These are phyloP conservation scores for Ogataea philodendri DNA, from an alignment of 805 yeast genomes.

Conservation along the genomic window DNA sequence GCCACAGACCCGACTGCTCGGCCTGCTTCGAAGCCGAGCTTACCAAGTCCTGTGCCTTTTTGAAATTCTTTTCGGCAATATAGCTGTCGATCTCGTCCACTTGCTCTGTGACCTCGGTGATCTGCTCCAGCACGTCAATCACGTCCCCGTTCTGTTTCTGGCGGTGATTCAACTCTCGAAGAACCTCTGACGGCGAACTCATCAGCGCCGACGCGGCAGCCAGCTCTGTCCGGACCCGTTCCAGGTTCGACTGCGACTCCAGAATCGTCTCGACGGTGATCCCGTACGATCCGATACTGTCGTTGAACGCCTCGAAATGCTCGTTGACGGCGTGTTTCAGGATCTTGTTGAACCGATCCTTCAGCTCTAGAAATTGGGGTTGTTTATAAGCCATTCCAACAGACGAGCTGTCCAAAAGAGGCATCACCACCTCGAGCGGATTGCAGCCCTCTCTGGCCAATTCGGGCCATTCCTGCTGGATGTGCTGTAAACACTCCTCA, in stretches of 20 bases:
- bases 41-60: constrained; percentile 40
- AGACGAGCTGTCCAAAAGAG: constrained; percentile 79
- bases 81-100: constrained; percentile 64
- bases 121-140: constrained; percentile 66
- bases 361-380: constrained; percentile 62
- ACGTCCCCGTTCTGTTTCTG: constrained; percentile 63
- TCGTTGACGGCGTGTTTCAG: constrained; percentile 73
- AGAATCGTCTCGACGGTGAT: constrained; percentile 60
- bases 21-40: constrained; percentile 43
- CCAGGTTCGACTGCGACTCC: constrained; percentile 51
- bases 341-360: constrained; percentile 52
- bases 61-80: constrained; percentile 68
- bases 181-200: constrained; percentile 50
- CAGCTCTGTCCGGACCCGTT: constrained; percentile 23
- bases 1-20: constrained; percentile 54
- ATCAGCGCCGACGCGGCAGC: constrained; percentile 20
- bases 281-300: constrained; percentile 81
- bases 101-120: constrained; percentile 56
- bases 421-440: constrained; percentile 81
- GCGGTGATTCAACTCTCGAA: constrained; percentile 63
- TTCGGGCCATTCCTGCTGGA: constrained; percentile 35
- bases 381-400: constrained; percentile 83
- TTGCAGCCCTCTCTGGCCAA: constrained; percentile 57
- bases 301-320: constrained; percentile 80
- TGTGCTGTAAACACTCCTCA: constrained; percentile 15